Conservation (phyloP, 805 yeast genomes). For the Barnettozyma botsteinii region DNA sequence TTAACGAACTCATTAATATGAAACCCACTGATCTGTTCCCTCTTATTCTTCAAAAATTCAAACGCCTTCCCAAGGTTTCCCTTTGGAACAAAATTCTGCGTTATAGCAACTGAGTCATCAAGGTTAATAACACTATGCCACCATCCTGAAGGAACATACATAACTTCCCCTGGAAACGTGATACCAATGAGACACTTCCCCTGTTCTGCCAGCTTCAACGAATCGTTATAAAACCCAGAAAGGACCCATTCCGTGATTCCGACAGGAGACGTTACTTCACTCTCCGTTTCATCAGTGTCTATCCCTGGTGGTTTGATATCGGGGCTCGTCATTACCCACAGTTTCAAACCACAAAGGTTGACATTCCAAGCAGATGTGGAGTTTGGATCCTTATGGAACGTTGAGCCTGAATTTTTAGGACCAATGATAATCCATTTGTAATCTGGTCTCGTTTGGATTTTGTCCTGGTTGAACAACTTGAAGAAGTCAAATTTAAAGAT, state of each 20-base stretch:
- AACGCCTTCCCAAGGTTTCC: slow-evolving; percentile 57
- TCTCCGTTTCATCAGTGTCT: slow-evolving; percentile 64
- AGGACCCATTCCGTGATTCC: slow-evolving; percentile 90
- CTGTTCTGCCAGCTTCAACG: slow-evolving; percentile 43
- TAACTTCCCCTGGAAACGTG: slow-evolving; percentile 75
- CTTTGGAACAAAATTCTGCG: slow-evolving; percentile 81
- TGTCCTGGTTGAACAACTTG: slow-evolving; percentile 35
- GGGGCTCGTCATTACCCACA: slow-evolving; percentile 90
- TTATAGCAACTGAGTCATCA: slow-evolving; percentile 76
- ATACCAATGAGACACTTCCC: slow-evolving; percentile 59
- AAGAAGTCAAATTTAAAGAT: slow-evolving; percentile 58
- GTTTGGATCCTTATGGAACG: slow-evolving; percentile 92
- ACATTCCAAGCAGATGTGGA: slow-evolving; percentile 90
- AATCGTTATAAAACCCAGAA: slow-evolving; percentile 73
- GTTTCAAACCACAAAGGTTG: slow-evolving; percentile 62
- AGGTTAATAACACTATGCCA: slow-evolving; percentile 93
- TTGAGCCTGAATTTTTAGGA: slow-evolving; percentile 75
- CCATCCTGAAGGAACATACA: slow-evolving; percentile 95
- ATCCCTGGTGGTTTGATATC: slow-evolving; percentile 79
- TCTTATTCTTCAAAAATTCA: slow-evolving; percentile 59
- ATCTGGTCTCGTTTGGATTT: slow-evolving; percentile 62
- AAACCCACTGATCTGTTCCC: slow-evolving; percentile 77
- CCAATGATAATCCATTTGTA: slow-evolving; percentile 91
- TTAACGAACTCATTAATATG: slow-evolving; percentile 46
- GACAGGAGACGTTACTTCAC: slow-evolving; percentile 88